A percentile compares a stretch with the other conserved stretches of the same genome.
Evolutionary conservation across 805 yeast species (phyloP).

Genomic region (Ogataea degrootiae): DNA sequence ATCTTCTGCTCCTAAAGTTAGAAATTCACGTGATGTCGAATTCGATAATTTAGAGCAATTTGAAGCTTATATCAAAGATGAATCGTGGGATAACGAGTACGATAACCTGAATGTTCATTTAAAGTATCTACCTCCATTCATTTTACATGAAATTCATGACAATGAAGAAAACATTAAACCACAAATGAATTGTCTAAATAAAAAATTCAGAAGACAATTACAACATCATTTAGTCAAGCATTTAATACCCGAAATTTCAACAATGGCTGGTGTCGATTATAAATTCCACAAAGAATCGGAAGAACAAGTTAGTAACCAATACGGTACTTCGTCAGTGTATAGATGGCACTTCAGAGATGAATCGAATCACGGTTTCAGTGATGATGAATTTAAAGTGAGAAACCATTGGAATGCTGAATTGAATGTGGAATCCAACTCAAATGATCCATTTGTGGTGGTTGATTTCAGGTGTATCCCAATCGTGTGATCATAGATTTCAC

Average conservation of each 20-base stretch:
- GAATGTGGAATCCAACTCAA: slow-evolving; percentile 61
- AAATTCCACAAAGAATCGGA: slow-evolving; percentile 39
- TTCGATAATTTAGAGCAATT: slow-evolving; percentile 63
- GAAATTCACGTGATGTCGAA: slow-evolving; percentile 26
- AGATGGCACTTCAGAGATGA: slow-evolving; percentile 62
- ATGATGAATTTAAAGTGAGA: slow-evolving; percentile 39
- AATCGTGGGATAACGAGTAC: slow-evolving; percentile 71
- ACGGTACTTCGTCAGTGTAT: slow-evolving; percentile 40
- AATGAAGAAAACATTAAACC: slow-evolving; percentile 70
- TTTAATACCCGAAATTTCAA: slow-evolving; percentile 59
- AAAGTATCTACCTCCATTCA: slow-evolving; percentile 69
- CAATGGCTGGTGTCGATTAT: slow-evolving; percentile 50
- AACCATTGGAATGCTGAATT: slow-evolving; percentile 64
- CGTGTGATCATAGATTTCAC: neutral
- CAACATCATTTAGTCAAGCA: slow-evolving; percentile 74
- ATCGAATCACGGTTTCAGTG: slow-evolving; percentile 49
- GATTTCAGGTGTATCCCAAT: slow-evolving; percentile 39
- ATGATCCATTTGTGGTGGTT: slow-evolving; percentile 62
- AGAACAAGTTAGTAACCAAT: slow-evolving; percentile 41
- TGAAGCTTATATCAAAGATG: slow-evolving; percentile 62
- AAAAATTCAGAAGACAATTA: slow-evolving; percentile 67
- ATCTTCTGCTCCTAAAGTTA: slow-evolving; percentile 24
- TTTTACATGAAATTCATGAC: slow-evolving; percentile 59
- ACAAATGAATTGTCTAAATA: slow-evolving; percentile 64
- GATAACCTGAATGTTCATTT: slow-evolving; percentile 65